phyloP scores from a whole-genome alignment of 202 grass and related monocot species.

The Zoysia matrella region DNA sequence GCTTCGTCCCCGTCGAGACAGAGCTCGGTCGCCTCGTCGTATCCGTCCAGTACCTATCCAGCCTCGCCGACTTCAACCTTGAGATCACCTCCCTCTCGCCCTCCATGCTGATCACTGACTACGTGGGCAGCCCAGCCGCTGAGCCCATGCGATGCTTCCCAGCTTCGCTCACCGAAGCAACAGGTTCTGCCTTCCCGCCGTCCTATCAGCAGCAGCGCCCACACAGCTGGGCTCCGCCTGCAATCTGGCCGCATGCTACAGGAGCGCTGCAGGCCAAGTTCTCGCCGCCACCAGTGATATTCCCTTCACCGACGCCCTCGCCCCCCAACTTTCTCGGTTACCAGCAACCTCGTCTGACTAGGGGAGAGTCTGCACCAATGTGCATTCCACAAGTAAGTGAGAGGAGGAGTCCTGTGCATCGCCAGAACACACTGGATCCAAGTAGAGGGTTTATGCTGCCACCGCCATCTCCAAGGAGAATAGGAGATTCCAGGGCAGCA shows the following conservation, averaged over 20 bases:
- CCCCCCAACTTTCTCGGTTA: constrained; percentile 64
- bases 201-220: constrained; percentile 55
- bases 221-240: constrained; percentile 66
- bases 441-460: constrained; percentile 61
- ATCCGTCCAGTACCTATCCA: constrained; percentile 72
- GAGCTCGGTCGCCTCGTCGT: constrained; percentile 73
- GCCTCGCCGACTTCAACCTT: constrained; percentile 69
- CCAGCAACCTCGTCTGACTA: constrained; percentile 47
- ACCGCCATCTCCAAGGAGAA: constrained; percentile 67
- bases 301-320: constrained; percentile 70
- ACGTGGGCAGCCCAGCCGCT: constrained; percentile 72
- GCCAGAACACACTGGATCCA: constrained; percentile 61
- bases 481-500: constrained; percentile 34
- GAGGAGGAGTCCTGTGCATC: constrained; percentile 57
- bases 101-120: constrained; percentile 76
- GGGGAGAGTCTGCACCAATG: constrained; percentile 59
- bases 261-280: constrained; percentile 49
- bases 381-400: constrained; percentile 57
- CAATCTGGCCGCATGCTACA: constrained; percentile 42
- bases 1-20: constrained; percentile 74
- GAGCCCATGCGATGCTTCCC: constrained; percentile 59
- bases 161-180: constrained; percentile 41
- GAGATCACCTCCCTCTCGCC: constrained; percentile 68
- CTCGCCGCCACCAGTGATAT: constrained; percentile 57
- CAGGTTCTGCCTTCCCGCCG: constrained; percentile 48